These are phyloP conservation scores for Pseudisothecium myosuroides DNA, from an alignment of 225 moss, liverwort and hornwort species.

Conservation along the genomic window DNA sequence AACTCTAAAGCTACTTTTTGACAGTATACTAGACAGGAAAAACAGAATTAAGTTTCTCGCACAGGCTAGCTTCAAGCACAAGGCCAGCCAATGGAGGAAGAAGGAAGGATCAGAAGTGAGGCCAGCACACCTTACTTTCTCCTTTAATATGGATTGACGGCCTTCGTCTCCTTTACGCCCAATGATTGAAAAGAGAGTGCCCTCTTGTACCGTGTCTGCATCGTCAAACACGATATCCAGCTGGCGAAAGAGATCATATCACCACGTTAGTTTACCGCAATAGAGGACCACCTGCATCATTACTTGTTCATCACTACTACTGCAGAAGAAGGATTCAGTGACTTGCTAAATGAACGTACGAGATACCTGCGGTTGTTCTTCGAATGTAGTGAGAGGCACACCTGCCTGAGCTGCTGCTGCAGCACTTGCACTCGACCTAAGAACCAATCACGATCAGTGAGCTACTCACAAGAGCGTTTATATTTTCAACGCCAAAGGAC, in stretches of 20 bases:
- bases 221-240: constrained; percentile 48
- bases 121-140: constrained; percentile 74
- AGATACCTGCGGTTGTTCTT: constrained; percentile 41
- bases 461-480: neutral
- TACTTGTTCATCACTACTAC: neutral
- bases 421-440: constrained; percentile 47
- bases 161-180: constrained; percentile 42
- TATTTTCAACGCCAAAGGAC: neutral
- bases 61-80: neutral
- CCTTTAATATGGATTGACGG: constrained; percentile 50
- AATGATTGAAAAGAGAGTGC: constrained; percentile 50
- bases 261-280: neutral
- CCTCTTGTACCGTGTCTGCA: constrained; percentile 51
- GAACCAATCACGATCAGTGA: neutral
- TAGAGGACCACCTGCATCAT: neutral
- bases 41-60: neutral
- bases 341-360: neutral
- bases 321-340: neutral
- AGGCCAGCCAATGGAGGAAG: neutral
- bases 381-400: constrained; percentile 32
- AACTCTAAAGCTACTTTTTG: neutral
- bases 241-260: constrained; percentile 13
- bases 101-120: constrained; percentile 28
- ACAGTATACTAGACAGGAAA: neutral
- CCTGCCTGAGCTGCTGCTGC: constrained; percentile 47